A percentile compares a stretch with the other conserved stretches of the same genome.
These are phyloP conservation scores for Russula brevipes DNA, from an alignment of 768 basidiomycete genomes.

Conservation along the genomic window DNA sequence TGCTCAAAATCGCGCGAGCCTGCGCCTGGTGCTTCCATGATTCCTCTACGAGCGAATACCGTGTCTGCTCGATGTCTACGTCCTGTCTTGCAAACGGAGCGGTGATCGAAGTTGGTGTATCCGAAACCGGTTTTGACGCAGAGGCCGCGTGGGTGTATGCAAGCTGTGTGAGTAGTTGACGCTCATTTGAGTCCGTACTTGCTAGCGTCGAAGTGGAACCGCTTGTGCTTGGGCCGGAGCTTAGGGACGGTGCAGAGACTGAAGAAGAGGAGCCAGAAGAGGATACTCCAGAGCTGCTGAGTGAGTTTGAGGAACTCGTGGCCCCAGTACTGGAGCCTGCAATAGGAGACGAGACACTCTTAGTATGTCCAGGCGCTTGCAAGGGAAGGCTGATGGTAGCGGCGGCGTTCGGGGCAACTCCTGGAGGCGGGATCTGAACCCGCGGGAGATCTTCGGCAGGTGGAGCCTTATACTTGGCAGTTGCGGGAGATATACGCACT, in stretches of 20 bases:
- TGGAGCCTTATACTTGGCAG: slow-evolving; percentile 76
- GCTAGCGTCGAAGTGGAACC: slow-evolving; percentile 47
- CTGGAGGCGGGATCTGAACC: slow-evolving; percentile 21
- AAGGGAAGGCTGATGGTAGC: slow-evolving; percentile 49
- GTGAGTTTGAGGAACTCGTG: slow-evolving; percentile 25
- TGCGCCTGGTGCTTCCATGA: slow-evolving; percentile 84
- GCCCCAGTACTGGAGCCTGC: slow-evolving; percentile 37
- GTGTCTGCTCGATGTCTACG: slow-evolving; percentile 38
- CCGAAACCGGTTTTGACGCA: slow-evolving; percentile 13
- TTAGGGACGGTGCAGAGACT: slow-evolving; percentile 31
- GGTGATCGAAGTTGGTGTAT: slow-evolving; percentile 33
- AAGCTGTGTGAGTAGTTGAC: slow-evolving; percentile 45
- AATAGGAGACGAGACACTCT: slow-evolving; percentile 69
- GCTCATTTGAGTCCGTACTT: slow-evolving; percentile 49
- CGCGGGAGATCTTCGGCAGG: slow-evolving; percentile 29
- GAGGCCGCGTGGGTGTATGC: slow-evolving; percentile 28
- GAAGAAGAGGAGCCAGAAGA: slow-evolving; percentile 44
- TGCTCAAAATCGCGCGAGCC: slow-evolving; percentile 75
- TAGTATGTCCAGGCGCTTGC: slow-evolving; percentile 42
- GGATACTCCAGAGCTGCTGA: slow-evolving; percentile 27
- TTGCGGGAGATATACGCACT: slow-evolving; percentile 91
- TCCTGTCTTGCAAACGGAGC: slow-evolving; percentile 43
- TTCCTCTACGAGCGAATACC: slow-evolving; percentile 63
- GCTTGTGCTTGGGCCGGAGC: slow-evolving; percentile 40
- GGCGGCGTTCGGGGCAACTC: slow-evolving; percentile 26